Percentiles rank a stretch among this genome's conserved stretches.
Evolutionary conservation across 176 grass and related monocot genomes (phyloP).

Genomic region (Triticum turgidum): DNA sequence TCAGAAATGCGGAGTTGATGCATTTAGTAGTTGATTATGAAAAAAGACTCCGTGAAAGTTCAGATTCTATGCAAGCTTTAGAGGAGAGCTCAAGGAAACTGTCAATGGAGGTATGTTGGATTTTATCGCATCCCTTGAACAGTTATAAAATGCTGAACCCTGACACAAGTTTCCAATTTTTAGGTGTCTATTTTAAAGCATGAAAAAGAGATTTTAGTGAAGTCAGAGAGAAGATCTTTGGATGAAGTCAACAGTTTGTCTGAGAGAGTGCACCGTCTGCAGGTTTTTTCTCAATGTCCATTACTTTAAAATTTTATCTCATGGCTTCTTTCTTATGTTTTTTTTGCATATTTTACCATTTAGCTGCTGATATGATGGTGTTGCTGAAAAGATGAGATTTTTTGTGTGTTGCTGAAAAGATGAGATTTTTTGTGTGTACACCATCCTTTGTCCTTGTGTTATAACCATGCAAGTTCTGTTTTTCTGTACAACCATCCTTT

Average conservation of each 20-base stretch:
- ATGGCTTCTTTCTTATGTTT: not conserved
- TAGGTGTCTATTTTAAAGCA: slow-evolving; percentile 82
- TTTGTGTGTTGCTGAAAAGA: not conserved
- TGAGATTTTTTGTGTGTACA: not conserved
- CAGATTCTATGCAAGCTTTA: slow-evolving; percentile 66
- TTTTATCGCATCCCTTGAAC: slow-evolving; percentile 3
- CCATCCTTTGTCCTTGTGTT: slow-evolving; percentile 1
- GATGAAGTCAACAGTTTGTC: slow-evolving; percentile 71
- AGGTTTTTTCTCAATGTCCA: slow-evolving; percentile 36
- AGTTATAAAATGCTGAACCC: not conserved
- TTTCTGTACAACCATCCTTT: not conserved
- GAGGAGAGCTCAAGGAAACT: slow-evolving; percentile 80
- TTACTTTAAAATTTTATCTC: not conserved
- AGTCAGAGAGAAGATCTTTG: slow-evolving; percentile 73
- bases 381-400: not conserved
- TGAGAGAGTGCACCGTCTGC: slow-evolving; percentile 78
- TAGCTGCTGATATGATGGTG: slow-evolving; percentile 3
- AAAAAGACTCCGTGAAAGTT: slow-evolving; percentile 73
- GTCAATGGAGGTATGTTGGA: slow-evolving; percentile 68
- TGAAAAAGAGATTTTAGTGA: slow-evolving; percentile 74
- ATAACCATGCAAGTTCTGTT: not conserved
- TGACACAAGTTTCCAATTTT: slow-evolving; percentile 15
- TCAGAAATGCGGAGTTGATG: slow-evolving; percentile 87
- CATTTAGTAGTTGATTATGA: slow-evolving; percentile 83
- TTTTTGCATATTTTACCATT: not conserved